Evolutionary conservation across 106 monocot genomes (phyloP), one percentile per base, ranked within the genome.

Genomic region (Ottelia alismoides): DNA sequence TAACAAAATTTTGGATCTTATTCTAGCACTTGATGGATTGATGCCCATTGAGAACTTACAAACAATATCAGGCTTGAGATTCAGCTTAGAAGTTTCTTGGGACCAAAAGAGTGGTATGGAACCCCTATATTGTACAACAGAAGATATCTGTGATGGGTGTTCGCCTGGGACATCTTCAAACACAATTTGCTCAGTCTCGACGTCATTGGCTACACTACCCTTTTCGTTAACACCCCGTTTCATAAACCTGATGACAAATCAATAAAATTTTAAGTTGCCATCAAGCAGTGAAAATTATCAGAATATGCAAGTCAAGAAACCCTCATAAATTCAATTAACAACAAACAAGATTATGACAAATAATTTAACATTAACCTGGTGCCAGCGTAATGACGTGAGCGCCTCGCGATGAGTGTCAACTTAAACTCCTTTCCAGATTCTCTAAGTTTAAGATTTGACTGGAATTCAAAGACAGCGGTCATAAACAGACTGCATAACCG

Each of bases 71-170:
- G 96, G 96, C 71, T 89, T 96, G 30, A 85, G 53, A 69, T 89
- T 96, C 60, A 89, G 54, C 24, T 68, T 59, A 45, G 88, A 88
- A 30, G 96, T 85, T 61, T 96, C 88, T 48, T 96, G 88, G 0
- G 88, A 88, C 94, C 94, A 96, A 56, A 76, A 85, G 17, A 96
- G 82, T 17, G 94, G 94, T 61, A 96, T 96, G 3, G 94, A 88
- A 47, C 94, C 94, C 66, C 94, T 81, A 65, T 96, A 70, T 63
- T 96, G 94, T 23, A 96, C 84, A 22, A 89, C 74, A 61, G 96
- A 89, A 72, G 71, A 72, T 61, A 96, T 77, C 23, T 81, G 78
- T 25, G 61, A 63, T 23, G 82, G 76, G 50, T 51, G 53, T 51
- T 47, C 76, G 53, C 56, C 82, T 47, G 71, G 63, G 57, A 66